Evolutionary conservation across 2,329 filamentous ascomycete genomes (phyloP).

Genomic region (Chaetomium globosum): DNA sequence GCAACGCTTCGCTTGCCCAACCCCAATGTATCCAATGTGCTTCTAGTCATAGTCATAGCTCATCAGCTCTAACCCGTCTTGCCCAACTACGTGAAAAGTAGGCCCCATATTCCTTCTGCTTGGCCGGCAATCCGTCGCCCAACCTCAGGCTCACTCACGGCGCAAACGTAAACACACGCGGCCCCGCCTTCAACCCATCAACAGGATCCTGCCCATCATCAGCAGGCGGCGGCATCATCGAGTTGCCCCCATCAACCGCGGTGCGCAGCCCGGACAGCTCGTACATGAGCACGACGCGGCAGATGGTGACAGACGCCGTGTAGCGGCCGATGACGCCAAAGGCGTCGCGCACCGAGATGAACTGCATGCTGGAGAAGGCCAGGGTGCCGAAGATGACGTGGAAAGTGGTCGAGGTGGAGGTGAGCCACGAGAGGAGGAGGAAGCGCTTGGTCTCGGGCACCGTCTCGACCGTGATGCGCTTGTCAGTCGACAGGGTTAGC

Average conservation of each 20-base stretch:
- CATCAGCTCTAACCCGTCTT: neutral
- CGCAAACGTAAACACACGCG: conserved; percentile 18
- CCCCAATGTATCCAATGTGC: neutral
- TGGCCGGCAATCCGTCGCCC: neutral
- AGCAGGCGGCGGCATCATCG: neutral
- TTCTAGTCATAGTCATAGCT: neutral
- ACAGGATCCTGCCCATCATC: conserved; percentile 15
- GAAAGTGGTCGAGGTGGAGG: conserved; percentile 32
- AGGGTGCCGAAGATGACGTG: conserved; percentile 40
- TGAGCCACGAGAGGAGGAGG: conserved; percentile 30
- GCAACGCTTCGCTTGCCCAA: neutral
- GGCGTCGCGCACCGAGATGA: conserved; percentile 36
- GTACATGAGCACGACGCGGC: conserved; percentile 37
- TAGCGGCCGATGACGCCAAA: conserved; percentile 36
- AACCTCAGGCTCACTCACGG: neutral
- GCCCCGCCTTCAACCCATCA: conserved; percentile 2
- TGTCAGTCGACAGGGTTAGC: conserved; percentile 4
- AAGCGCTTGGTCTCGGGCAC: conserved; percentile 11
- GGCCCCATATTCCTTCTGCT: no score
- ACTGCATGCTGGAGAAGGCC: conserved; percentile 37
- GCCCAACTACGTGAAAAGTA: neutral
- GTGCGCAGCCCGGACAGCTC: conserved; percentile 35
- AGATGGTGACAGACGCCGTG: conserved; percentile 34
- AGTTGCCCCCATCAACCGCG: neutral
- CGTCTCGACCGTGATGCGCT: conserved; percentile 14